These are phyloP conservation scores for Paraphoma sp. DNA, from an alignment of 2,329 filamentous ascomycete species.

Conservation along the genomic window DNA sequence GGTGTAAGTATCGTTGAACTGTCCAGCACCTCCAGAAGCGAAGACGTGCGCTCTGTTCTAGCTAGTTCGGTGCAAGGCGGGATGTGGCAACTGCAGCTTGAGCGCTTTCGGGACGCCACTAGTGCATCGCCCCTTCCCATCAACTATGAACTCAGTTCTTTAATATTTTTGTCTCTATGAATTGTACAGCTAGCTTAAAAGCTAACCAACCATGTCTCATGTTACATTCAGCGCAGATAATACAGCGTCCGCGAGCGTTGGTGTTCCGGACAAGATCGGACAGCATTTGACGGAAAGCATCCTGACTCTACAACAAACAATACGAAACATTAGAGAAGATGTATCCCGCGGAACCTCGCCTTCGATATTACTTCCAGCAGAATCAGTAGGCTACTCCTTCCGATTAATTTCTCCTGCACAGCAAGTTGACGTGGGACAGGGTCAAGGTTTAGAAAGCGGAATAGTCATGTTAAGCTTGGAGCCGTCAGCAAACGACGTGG, in stretches of 20 bases:
- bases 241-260: no score
- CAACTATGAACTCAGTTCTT: no score
- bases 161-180: no score
- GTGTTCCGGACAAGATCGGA: background rate
- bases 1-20: no score
- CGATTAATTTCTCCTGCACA: background rate
- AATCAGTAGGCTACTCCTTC: background rate
- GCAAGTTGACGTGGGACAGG: background rate
- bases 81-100: background rate
- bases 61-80: background rate
- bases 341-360: background rate
- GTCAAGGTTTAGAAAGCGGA: background rate
- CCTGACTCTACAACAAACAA: conserved; percentile 4
- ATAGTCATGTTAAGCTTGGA: conserved; percentile 2
- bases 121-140: no score
- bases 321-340: conserved; percentile 2
- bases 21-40: background rate
- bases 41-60: background rate
- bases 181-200: no score
- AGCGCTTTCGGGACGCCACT: background rate
- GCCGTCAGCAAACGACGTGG: background rate
- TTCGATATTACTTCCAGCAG: background rate
- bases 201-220: no score
- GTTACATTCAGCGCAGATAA: no score
- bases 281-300: conserved; percentile 4